These are phyloP conservation scores for Colletotrichum noveboracense DNA, from an alignment of 2,329 filamentous ascomycete genomes.

Conservation along the genomic window DNA sequence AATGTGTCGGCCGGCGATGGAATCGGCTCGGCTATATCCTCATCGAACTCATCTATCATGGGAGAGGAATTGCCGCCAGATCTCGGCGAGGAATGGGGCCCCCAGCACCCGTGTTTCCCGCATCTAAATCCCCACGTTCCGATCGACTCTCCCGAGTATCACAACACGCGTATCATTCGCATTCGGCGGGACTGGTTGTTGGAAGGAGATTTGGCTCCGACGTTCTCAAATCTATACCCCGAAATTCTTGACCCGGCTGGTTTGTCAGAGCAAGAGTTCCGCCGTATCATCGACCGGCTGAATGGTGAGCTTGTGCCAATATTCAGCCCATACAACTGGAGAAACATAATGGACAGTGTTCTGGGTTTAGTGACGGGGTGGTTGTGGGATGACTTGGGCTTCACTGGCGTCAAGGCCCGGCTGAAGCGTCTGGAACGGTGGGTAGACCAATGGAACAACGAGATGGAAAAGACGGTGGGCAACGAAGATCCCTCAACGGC, in stretches of 20 bases:
- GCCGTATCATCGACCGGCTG: conserved; percentile 78
- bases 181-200: conserved; percentile 92
- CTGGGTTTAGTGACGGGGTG: conserved; percentile 87
- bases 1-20: conserved; percentile 54
- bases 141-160: conserved; percentile 73
- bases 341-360: conserved; percentile 81
- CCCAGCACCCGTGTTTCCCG: conserved; percentile 91
- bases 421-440: conserved; percentile 76
- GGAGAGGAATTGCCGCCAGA: conserved; percentile 69
- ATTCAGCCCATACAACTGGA: conserved; percentile 78
- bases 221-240: conserved; percentile 94
- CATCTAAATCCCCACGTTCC: conserved; percentile 93
- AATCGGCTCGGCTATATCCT: conserved; percentile 61
- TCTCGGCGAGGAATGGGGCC: conserved; percentile 85
- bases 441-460: conserved; percentile 85
- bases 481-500: conserved; percentile 55
- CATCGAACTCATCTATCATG: conserved; percentile 65
- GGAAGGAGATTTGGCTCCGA: conserved; percentile 86
- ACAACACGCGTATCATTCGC: conserved; percentile 86
- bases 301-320: conserved; percentile 79
- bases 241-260: conserved; percentile 90
- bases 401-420: conserved; percentile 76
- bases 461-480: conserved; percentile 63
- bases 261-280: conserved; percentile 85
- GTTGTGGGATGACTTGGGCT: conserved; percentile 90